Evolutionary conservation across 1,284 basidiomycete species (phyloP), one percentile per base, ranked within the genome.

Genomic region (Apiotrichum sp.): DNA sequence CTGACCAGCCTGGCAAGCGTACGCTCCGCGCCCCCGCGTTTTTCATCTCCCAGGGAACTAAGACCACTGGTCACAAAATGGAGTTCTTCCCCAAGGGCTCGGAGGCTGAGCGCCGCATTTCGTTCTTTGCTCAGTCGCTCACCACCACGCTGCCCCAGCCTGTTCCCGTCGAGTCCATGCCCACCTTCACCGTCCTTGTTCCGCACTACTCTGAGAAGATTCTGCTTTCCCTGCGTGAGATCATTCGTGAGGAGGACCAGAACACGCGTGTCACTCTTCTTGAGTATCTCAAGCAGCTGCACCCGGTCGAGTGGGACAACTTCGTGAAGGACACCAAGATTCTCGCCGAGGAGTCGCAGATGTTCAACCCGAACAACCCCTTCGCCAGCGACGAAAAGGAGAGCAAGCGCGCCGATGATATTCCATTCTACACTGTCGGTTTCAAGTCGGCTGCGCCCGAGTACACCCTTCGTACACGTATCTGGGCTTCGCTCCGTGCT

Each of bases 311-410:
- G 74, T 98, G 95, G 95, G 92, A 97, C 79, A 98, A 98, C 77
- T 98, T 98, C 65, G 95, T 98, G 69, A 93, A 93, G 80, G 95
- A 98, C 74, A 98, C 96, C 73, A 98, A 96, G 82, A 98, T 98
- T 64, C 82, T 98, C 51, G 95, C 95, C 1, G 93, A 98, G 75
- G 95, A 98, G 76, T 89, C 91, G 11, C 85, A 86, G 41, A 86
- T 88, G 79, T 91, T 87, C 74, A 87, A 86, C 61, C 72, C 66
- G 35, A 79, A 83, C 54, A 85, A 83, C 69, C 89, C 90, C 1
- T 85, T 84, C 57, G 79, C 80, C 77, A 61, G 65, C n/a, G 91
- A 95, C 74, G 93, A 96, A 76, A 96, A 97, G 78, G 77, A 78
- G 50, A 22, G 22, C 22, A 79, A 88, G 57, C 93, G 89, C 78